phyloP scores from a whole-genome alignment of 768 basidiomycete genomes.

The Podaxis carcinomalis region DNA sequence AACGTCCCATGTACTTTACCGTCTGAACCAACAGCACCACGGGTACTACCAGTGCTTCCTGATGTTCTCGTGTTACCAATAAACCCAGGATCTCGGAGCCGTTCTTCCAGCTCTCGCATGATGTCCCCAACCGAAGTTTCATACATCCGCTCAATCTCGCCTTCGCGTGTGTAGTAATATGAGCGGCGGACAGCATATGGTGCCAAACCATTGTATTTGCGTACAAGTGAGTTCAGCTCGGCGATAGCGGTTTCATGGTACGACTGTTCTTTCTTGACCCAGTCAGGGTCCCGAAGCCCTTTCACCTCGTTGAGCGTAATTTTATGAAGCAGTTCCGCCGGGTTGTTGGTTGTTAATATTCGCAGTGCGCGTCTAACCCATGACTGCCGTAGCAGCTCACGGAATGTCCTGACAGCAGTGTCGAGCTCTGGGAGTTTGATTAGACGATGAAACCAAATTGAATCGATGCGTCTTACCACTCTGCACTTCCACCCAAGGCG shows the following conservation, averaged over 20 bases:
- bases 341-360: conserved; percentile 43
- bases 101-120: conserved; percentile 17
- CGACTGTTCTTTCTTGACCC: conserved; percentile 62
- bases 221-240: conserved; percentile 70
- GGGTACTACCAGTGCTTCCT: not conserved
- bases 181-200: conserved; percentile 73
- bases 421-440: conserved; percentile 54
- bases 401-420: conserved; percentile 53
- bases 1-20: not conserved
- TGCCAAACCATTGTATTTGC: conserved; percentile 77
- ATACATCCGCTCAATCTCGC: conserved; percentile 56
- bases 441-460: not conserved
- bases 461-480: conserved; percentile 38
- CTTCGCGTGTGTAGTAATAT: conserved; percentile 44
- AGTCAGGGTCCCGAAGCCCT: conserved; percentile 56
- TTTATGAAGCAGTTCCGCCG: conserved; percentile 32
- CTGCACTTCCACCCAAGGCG: conserved; percentile 86
- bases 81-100: conserved; percentile 29
- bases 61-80: conserved; percentile 10
- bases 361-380: conserved; percentile 78
- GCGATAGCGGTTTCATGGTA: conserved; percentile 68
- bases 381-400: conserved; percentile 56
- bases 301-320: conserved; percentile 32
- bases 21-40: conserved; percentile 11
- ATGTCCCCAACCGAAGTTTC: conserved; percentile 50